Conservation (phyloP, 1,139 yeast species). For the Hemisphaericaspora xylanilytica region DNA sequence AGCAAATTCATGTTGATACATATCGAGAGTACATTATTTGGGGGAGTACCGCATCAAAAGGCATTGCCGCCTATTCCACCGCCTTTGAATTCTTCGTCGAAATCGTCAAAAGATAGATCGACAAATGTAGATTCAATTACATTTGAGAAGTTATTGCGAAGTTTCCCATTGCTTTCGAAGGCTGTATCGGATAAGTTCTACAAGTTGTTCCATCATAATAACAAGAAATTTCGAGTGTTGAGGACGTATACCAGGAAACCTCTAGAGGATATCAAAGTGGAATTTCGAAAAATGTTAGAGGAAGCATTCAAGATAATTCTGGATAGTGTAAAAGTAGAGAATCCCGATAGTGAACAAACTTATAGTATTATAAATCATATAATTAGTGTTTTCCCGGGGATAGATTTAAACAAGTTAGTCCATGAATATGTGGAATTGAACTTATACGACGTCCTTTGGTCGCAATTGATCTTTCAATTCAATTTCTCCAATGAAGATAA, state of each 20-base stretch:
- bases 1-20: slow-evolving; percentile 51
- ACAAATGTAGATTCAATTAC: slow-evolving; percentile 19
- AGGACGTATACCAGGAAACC: slow-evolving; percentile 31
- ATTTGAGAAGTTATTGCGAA: slow-evolving; percentile 46
- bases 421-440: slow-evolving; percentile 71
- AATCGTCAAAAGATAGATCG: neutral
- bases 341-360: slow-evolving; percentile 37
- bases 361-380: slow-evolving; percentile 33
- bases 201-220: slow-evolving; percentile 44
- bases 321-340: slow-evolving; percentile 38
- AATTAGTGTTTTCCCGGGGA: slow-evolving; percentile 36
- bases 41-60: slow-evolving; percentile 21
- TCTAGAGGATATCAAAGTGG: slow-evolving; percentile 26
- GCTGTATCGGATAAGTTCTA: slow-evolving; percentile 48
- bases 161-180: slow-evolving; percentile 45
- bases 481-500: slow-evolving; percentile 33
- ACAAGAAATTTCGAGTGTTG: slow-evolving; percentile 31
- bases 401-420: slow-evolving; percentile 55
- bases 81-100: neutral
- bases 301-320: slow-evolving; percentile 40
- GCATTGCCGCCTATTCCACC: slow-evolving; percentile 5
- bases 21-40: slow-evolving; percentile 51
- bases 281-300: slow-evolving; percentile 35
- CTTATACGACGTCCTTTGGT: slow-evolving; percentile 65
- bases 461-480: slow-evolving; percentile 42